A percentile compares a stretch with the other conserved stretches of the same genome.
Evolutionary conservation across 1,284 basidiomycete species (phyloP).

Genomic region (Ganoderma lingzhi): DNA sequence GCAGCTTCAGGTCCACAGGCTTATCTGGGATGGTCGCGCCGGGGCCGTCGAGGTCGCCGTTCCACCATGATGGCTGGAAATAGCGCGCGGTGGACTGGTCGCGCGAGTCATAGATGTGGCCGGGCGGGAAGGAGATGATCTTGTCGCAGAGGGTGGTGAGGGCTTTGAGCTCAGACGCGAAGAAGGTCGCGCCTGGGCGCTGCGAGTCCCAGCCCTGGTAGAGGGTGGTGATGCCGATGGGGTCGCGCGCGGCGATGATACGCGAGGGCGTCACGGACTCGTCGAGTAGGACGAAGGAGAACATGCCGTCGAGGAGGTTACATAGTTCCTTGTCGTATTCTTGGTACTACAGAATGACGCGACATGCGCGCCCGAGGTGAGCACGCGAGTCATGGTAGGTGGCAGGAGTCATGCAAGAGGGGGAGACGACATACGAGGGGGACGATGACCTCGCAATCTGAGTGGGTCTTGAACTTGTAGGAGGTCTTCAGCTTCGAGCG

Average conservation of each 20-base stretch:
- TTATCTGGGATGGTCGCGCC: slow-evolving; percentile 67
- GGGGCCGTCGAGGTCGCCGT: slow-evolving; percentile 71
- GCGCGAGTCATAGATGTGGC: slow-evolving; percentile 91
- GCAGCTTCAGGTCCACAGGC: slow-evolving; percentile 71
- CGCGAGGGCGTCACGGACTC: slow-evolving; percentile 90
- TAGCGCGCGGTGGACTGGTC: slow-evolving; percentile 84
- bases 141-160: slow-evolving; percentile 94
- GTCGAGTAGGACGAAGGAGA: slow-evolving; percentile 97
- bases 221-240: slow-evolving; percentile 97
- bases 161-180: slow-evolving; percentile 97
- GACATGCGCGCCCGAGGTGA: slow-evolving; percentile 17
- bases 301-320: slow-evolving; percentile 95
- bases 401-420: background rate
- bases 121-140: slow-evolving; percentile 96
- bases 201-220: slow-evolving; percentile 96
- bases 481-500: slow-evolving; percentile 69
- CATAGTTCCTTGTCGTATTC: slow-evolving; percentile 84
- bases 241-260: slow-evolving; percentile 95
- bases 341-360: slow-evolving; percentile 69
- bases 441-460: slow-evolving; percentile 98
- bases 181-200: slow-evolving; percentile 87
- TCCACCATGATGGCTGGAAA: slow-evolving; percentile 89
- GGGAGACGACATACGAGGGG: slow-evolving; percentile 70
- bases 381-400: background rate
- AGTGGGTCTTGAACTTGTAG: slow-evolving; percentile 95